Evolutionary conservation across 179 eudicot genomes (phyloP).

Genomic region (Patellifolia procumbens): DNA sequence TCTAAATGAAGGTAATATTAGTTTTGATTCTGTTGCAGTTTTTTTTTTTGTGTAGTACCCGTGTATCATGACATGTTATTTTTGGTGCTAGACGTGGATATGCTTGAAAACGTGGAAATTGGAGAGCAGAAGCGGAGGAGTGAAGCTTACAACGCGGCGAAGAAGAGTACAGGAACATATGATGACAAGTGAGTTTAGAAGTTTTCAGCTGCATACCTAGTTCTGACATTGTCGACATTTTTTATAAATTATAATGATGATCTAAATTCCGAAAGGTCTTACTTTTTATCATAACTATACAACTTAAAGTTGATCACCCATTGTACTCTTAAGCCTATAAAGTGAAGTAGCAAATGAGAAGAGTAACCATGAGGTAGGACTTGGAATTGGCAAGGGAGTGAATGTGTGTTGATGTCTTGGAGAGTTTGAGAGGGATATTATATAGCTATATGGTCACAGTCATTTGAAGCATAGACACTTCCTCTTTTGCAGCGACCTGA

Average conservation of each 20-base stretch:
- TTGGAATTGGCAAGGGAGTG: background rate
- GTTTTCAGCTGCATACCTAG: background rate
- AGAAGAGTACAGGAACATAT: constrained; percentile 67
- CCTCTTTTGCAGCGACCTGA: background rate
- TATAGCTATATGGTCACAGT: background rate
- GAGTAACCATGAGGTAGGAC: background rate
- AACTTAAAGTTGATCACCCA: background rate
- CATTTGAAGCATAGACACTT: background rate
- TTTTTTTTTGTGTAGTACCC: background rate
- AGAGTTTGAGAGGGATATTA: background rate
- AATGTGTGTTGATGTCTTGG: background rate
- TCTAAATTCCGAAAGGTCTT: background rate
- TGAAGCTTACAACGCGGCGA: constrained; percentile 91
- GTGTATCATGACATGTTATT: constrained; percentile 31
- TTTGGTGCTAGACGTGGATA: constrained; percentile 63
- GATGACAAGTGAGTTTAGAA: constrained; percentile 66
- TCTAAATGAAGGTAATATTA: constrained; percentile 71
- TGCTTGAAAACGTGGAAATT: constrained; percentile 97
- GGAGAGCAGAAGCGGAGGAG: constrained; percentile 93
- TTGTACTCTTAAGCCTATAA: too few species aligned
- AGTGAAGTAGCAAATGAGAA: background rate
- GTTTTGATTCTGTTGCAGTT: background rate
- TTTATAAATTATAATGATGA: background rate
- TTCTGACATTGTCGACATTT: background rate
- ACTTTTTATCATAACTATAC: background rate